Evolutionary conservation across 495 filamentous ascomycete species (phyloP).

Genomic region (Oidiodendron maius): DNA sequence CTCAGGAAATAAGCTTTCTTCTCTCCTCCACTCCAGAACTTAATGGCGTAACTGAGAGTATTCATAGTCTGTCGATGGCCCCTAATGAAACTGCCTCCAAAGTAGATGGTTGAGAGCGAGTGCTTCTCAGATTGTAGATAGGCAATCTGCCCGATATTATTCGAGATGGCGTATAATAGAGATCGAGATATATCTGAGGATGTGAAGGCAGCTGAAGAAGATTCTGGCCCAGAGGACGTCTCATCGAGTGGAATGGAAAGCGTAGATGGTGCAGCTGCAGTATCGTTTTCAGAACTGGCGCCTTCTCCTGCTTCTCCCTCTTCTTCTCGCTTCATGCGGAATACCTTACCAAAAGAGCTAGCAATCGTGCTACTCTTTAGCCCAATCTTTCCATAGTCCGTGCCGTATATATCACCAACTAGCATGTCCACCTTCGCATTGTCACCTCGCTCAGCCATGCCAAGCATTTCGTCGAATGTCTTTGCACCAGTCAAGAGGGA

Average conservation of each 20-base stretch:
- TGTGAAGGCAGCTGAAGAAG: conserved; percentile 29
- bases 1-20: conserved; percentile 95
- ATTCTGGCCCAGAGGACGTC: neutral
- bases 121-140: conserved; percentile 94
- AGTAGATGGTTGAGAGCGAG: conserved; percentile 86
- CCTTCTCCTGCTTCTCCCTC: conserved; percentile 75
- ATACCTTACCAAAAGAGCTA: conserved; percentile 93
- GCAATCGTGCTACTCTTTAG: conserved; percentile 91
- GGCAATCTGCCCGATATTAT: conserved; percentile 98
- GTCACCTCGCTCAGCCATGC: conserved; percentile 88
- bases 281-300: conserved; percentile 51
- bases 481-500: conserved; percentile 83
- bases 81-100: conserved; percentile 93
- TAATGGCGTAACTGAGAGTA: conserved; percentile 89
- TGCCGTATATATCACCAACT: conserved; percentile 96
- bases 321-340: conserved; percentile 71
- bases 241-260: neutral
- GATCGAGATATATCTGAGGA: conserved; percentile 46
- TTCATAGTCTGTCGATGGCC: conserved; percentile 97
- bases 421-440: conserved; percentile 94
- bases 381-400: conserved; percentile 91
- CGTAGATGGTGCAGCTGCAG: conserved; percentile 20
- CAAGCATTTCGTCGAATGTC: conserved; percentile 92
- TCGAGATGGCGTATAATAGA: conserved; percentile 78
- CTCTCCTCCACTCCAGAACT: conserved; percentile 90